Conservation (phyloP, 2,329 filamentous ascomycete genomes). For the Aspergillus proliferans region DNA sequence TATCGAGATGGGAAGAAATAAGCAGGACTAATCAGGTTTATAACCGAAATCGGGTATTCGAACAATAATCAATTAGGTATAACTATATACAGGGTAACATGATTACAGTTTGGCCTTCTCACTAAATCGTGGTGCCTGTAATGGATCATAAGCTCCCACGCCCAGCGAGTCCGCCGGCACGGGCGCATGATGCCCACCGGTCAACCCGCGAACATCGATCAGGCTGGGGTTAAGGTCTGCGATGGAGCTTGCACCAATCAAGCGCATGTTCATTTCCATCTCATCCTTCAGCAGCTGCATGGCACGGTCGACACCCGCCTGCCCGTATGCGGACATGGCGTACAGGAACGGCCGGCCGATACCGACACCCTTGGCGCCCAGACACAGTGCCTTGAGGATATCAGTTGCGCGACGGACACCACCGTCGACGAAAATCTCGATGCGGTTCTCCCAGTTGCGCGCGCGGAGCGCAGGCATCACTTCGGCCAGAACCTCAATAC, state of each 20-base stretch:
- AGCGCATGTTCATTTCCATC: conserved; percentile 98
- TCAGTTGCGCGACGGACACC: conserved; percentile 86
- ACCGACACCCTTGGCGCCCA: conserved; percentile 86
- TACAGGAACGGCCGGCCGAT: conserved; percentile 94
- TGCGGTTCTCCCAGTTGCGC: conserved; percentile 64
- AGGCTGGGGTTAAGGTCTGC: conserved; percentile 74
- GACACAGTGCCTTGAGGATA: conserved; percentile 88
- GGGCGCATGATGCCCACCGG: conserved; percentile 49
- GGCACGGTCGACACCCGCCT: conserved; percentile 79
- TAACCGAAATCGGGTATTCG: background rate
- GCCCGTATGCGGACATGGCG: conserved; percentile 88
- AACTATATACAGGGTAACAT: background rate
- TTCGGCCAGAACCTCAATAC: conserved; percentile 84
- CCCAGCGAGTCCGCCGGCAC: conserved; percentile 59
- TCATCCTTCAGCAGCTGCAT: conserved; percentile 93
- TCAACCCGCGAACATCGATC: conserved; percentile 68
- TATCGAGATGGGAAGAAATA: too few species aligned
- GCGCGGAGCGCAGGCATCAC: conserved; percentile 80
- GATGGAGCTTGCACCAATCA: conserved; percentile 73
- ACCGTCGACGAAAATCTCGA: conserved; percentile 88
- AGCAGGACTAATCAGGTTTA: too few species aligned
- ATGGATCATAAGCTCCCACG: conserved; percentile 51
- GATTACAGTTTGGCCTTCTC: conserved; percentile 42
- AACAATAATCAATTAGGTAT: background rate
- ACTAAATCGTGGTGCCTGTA: conserved; percentile 44